Conservation (phyloP, 768 basidiomycete species). For the Pilatotrama ljubarskyi region DNA sequence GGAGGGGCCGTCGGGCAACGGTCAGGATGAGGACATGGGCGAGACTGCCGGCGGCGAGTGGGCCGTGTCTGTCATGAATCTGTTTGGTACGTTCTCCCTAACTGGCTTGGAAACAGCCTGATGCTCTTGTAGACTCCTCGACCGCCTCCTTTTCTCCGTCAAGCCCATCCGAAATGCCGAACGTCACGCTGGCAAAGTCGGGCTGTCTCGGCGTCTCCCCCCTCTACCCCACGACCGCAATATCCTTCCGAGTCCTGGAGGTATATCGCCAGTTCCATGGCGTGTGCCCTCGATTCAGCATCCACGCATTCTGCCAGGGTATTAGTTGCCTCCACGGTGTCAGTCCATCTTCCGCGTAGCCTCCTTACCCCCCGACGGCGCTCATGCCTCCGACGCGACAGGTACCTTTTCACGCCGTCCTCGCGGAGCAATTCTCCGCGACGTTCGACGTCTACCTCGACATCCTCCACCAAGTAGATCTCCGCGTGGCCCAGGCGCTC, state of each 20-base stretch:
- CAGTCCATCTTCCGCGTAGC: background rate
- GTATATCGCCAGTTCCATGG: slow-evolving; percentile 29
- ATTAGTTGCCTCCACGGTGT: slow-evolving; percentile 26
- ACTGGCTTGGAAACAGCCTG: background rate
- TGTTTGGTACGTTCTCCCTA: background rate
- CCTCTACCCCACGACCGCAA: slow-evolving; percentile 16
- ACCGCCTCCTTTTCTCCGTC: background rate
- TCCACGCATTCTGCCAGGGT: slow-evolving; percentile 22
- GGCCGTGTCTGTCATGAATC: background rate
- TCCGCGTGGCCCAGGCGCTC: slow-evolving; percentile 15
- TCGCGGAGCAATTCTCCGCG: slow-evolving; percentile 28
- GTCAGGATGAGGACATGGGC: too few relatives aligned
- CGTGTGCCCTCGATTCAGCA: slow-evolving; percentile 28
- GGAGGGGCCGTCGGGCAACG: too few relatives aligned
- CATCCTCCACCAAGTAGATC: slow-evolving; percentile 21
- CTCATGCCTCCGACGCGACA: background rate
- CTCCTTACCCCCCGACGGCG: background rate
- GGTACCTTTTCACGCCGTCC: background rate
- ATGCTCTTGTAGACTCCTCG: background rate
- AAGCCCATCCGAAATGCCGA: slow-evolving; percentile 4
- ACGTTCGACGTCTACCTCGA: slow-evolving; percentile 31
- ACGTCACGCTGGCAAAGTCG: slow-evolving; percentile 20
- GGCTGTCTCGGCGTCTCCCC: slow-evolving; percentile 29
- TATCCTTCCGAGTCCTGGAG: slow-evolving; percentile 24
- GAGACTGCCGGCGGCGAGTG: background rate